phyloP scores from a whole-genome alignment of 2,329 filamentous ascomycete genomes.

The Fusarium citri region DNA sequence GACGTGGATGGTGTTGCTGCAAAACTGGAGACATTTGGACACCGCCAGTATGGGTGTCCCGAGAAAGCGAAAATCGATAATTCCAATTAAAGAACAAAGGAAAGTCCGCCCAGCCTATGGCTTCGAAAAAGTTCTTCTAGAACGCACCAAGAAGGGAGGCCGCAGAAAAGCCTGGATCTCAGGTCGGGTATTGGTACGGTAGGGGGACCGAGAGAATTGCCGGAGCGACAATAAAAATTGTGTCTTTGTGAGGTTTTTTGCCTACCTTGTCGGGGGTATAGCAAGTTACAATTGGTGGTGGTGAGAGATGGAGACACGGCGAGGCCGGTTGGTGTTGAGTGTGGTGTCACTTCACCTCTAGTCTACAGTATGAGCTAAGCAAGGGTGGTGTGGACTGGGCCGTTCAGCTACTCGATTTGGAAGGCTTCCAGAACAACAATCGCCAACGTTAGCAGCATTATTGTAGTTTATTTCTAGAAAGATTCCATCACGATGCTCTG shows the following conservation, averaged over 20 bases:
- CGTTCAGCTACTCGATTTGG: constrained; percentile 23
- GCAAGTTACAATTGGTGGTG: constrained; percentile 7
- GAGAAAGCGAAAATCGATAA: constrained; percentile 29
- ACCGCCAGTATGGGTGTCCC: constrained; percentile 20
- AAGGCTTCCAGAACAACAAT: constrained; percentile 46
- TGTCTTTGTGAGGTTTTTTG: constrained; percentile 18
- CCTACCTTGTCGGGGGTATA: constrained; percentile 12
- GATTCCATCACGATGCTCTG: constrained; percentile 13
- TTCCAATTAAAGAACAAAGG: constrained; percentile 3
- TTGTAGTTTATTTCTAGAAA: constrained; percentile 37
- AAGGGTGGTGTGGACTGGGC: constrained; percentile 30
- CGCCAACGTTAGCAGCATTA: constrained; percentile 16
- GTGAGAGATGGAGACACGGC: constrained; percentile 47
- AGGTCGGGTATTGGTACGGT: neutral
- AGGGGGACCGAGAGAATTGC: constrained; percentile 13
- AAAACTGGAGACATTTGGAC: constrained; percentile 21
- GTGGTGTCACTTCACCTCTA: constrained; percentile 34
- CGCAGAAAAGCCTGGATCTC: constrained; percentile 26
- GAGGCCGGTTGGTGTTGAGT: constrained; percentile 44
- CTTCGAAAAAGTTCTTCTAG: constrained; percentile 34
- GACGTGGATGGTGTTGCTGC: constrained; percentile 23
- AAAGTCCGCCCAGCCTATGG: constrained; percentile 4
- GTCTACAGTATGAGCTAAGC: constrained; percentile 9
- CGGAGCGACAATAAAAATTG: constrained; percentile 10
- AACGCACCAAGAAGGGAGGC: constrained; percentile 21